phyloP scores from a whole-genome alignment of 2,329 filamentous ascomycete species.

The Phyllosticta citriasiana region DNA sequence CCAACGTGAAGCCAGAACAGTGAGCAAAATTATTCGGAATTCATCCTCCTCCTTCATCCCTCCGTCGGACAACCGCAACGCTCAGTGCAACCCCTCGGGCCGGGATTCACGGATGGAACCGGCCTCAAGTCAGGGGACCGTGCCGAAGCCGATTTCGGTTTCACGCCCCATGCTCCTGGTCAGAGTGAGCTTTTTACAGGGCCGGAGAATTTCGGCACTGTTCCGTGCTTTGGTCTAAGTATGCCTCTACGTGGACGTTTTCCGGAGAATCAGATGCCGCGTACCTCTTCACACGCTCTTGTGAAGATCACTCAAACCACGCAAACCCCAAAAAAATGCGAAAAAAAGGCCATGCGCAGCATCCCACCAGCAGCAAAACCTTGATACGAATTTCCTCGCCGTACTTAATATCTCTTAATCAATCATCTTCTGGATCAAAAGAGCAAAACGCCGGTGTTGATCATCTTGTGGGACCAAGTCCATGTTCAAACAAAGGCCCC shows the following conservation, averaged over 20 bases:
- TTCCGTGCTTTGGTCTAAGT: neutral
- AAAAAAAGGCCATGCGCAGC: neutral
- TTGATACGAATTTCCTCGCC: neutral
- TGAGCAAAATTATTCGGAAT: neutral
- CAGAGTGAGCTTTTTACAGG: neutral
- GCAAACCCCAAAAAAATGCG: neutral
- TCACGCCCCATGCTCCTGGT: neutral
- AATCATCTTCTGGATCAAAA: neutral
- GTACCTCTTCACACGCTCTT: neutral
- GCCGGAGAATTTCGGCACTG: neutral
- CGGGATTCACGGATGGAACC: neutral
- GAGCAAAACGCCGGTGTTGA: neutral
- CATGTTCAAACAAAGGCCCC: neutral
- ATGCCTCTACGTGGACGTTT: neutral
- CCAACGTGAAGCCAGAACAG: conserved; percentile 31
- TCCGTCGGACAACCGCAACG: neutral
- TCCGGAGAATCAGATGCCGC: neutral
- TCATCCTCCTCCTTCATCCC: neutral
- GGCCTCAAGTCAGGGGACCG: neutral
- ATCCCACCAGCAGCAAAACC: neutral
- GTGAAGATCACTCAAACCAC: neutral
- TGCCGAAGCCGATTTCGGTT: neutral
- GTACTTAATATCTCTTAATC: neutral
- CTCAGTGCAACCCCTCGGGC: neutral
- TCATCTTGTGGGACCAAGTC: neutral